Evolutionary conservation across 805 yeast species (phyloP), one percentile per base, ranked within the genome.

Genomic region (Candida oleophila): DNA sequence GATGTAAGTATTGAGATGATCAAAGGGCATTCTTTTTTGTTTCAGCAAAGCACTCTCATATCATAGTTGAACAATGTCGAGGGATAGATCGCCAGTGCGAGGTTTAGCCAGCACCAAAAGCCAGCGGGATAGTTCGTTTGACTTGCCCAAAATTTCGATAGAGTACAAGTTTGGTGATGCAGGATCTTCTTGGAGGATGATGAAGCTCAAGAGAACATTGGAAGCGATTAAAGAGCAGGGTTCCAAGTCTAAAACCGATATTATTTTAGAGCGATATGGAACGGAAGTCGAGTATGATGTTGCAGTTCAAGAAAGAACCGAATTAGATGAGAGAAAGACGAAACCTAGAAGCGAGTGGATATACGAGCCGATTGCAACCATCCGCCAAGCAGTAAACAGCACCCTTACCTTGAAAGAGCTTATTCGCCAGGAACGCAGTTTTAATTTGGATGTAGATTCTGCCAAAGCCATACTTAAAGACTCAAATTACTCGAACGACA

Each of bases 401-500:
- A 4, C 20, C 5, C n/a, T 41, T 41, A 28, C 43, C 9, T 7
- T 41, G 12, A 22, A 32, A 28, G 22, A 41, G 16, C 30, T 41
- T 16, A 20, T 41, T 3, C 22, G 28, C 3, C 22, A 25, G 22
- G 43, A 41, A 20, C 22, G 35, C 15, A 41, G 28, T 28, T 9
- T 14, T 11, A 7, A 18, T 5, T 45, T 57, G 16, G 62, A 52
- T 21, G 50, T 48, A 37, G 52, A 66, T 2, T 55, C 66, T 2
- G 64, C 71, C 2, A 60, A 61, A 19, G 55, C 60, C 28, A 73
- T 77, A 25, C 60, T 66, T 3, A 59, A 60, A 22, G 76, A 74
- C 45, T 62, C 59, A 32, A 61, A 55, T 15, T 76, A 59, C 51
- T 58, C 60, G 15, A 56, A 61, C n/a, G 77, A 73, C 43, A 46